Conservation (phyloP, 1,139 yeast species). For the Chernovozyma aurita region DNA sequence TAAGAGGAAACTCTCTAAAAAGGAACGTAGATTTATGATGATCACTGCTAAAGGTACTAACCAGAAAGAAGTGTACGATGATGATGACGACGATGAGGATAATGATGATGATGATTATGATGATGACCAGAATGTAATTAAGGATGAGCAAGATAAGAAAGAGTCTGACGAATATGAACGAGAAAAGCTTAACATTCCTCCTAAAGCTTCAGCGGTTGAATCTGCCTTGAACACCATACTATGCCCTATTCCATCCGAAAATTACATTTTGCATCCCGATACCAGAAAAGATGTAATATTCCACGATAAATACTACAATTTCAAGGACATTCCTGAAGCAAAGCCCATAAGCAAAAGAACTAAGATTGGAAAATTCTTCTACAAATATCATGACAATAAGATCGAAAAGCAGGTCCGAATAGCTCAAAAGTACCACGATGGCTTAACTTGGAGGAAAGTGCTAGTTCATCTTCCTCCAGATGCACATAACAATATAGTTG, state of each 20-base stretch:
- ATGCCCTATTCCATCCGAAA: conserved; percentile 40
- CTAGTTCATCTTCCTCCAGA: conserved; percentile 84
- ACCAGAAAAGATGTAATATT: conserved; percentile 55
- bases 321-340: conserved; percentile 18
- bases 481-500: conserved; percentile 92
- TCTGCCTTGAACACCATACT: conserved; percentile 38
- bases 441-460: conserved; percentile 87
- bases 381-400: conserved; percentile 23
- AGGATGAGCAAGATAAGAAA: conserved; percentile 7
- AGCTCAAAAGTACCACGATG: conserved; percentile 82
- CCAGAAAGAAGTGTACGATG: conserved; percentile 9
- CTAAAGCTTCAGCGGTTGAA: conserved; percentile 42
- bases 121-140: conserved; percentile 10
- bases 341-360: conserved; percentile 1
- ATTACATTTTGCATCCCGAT: conserved; percentile 32
- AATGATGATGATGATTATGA: conserved; percentile 11
- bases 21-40: conserved; percentile 21
- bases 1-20: conserved; percentile 10
- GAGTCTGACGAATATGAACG: conserved; percentile 1
- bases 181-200: conserved; percentile 28
- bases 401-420: conserved; percentile 65
- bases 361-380: conserved; percentile 8
- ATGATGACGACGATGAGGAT: neutral
- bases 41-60: conserved; percentile 26
- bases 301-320: conserved; percentile 76